Base-by-base conservation (phyloP, 495 filamentous ascomycete genomes). In the Talaromyces wortmannii region DNA sequence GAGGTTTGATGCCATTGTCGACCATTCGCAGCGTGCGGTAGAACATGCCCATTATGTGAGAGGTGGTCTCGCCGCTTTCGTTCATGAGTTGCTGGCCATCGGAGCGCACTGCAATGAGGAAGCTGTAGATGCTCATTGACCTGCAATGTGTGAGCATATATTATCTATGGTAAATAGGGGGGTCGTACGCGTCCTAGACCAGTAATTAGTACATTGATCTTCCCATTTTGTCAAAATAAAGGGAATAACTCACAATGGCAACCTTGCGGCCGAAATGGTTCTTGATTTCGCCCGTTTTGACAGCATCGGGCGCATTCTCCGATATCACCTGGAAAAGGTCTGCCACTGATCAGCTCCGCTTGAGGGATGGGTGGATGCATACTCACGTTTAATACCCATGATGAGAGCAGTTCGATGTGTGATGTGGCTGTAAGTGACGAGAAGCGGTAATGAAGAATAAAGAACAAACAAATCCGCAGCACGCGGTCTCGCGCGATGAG, bases 71-170 rank as follows among this genome's bases (percentile, higher is more conserved):
- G 60, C 94, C 94, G 43, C 81, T 84, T 59, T 98, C 94, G 64
- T 83, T 91, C 81, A 84, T 97, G 56, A 98, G 83, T 71, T 96
- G 91, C 69, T 98, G 89, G 57, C 94, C 94, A 61, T 95, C 91
- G 55, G 91, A 96, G 49, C 94, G 91, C 42, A 98, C 94, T 13
- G 95, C 95, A 62, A 98, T 90, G 45, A 98, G 83, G 78, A 98
- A 98, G 74, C 87, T 92, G 80, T 98, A 98, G 66, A 98, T 95
- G 68, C 88, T 94, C 94, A 97, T 98, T 40, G 94, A 98, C 45
- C 90, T 95, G 63, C 57, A 46, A 42, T 51, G 17, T 46, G 40
- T 8, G 30, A 18, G 43, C 31, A 46, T 23, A 44, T 11, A 10
- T 23, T 8, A 50, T 10, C 8, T 4, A 11, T 23, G n/a, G 17